Conservation (phyloP, 805 yeast species). For the Wickerhamiella galacta region DNA sequence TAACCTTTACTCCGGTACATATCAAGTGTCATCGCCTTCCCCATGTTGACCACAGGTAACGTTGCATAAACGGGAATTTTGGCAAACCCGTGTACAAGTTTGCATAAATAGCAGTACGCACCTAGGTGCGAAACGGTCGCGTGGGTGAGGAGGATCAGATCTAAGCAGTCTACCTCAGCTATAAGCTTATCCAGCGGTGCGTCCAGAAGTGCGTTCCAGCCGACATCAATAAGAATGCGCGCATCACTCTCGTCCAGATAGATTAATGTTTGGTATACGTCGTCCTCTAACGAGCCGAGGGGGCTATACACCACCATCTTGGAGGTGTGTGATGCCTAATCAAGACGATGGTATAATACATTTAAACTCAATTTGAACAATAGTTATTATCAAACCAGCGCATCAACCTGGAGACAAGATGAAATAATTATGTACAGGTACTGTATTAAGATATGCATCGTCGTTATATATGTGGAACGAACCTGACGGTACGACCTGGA, state of each 20-base stretch:
- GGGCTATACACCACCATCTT: conserved; percentile 23
- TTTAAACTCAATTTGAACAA: too few relatives aligned
- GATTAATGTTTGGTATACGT: conserved; percentile 18
- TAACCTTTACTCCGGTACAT: conserved; percentile 55
- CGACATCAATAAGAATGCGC: conserved; percentile 23
- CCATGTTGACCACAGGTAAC: conserved; percentile 74
- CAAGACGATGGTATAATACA: too few relatives aligned
- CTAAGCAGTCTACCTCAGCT: conserved; percentile 32
- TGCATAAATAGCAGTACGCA: conserved; percentile 53
- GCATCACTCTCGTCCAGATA: conserved; percentile 19
- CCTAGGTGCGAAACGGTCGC: conserved; percentile 67
- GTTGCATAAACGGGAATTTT: conserved; percentile 72
- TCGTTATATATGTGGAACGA: conserved; percentile 84
- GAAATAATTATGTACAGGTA: too few relatives aligned
- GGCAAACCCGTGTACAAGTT: conserved; percentile 37
- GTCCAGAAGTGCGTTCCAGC: conserved; percentile 23
- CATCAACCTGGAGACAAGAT: too few relatives aligned
- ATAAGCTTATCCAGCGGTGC: conserved; percentile 17
- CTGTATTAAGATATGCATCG: too few relatives aligned
- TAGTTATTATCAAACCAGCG: too few relatives aligned
- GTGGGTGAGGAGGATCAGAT: conserved; percentile 69
- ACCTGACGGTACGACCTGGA: conserved; percentile 63
- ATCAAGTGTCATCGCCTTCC: conserved; percentile 74
- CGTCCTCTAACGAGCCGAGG: conserved; percentile 7
- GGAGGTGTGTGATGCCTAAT: not conserved